phyloP scores from a whole-genome alignment of 306 rosid species.

The Pyrus bretschneideri region DNA sequence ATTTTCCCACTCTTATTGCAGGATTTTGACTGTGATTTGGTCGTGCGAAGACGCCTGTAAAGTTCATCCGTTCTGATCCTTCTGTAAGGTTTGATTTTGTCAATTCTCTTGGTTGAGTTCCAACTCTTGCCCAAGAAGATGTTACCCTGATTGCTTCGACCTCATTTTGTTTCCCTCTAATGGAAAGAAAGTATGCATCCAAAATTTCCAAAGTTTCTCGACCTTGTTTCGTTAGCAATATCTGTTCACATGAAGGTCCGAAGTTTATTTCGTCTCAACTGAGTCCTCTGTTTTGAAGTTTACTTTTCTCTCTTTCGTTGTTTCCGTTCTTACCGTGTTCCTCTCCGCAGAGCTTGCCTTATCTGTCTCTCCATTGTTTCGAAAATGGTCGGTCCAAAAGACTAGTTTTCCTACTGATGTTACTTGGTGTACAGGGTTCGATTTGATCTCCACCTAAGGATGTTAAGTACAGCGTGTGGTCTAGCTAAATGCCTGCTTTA shows the following conservation, averaged over 20 bases:
- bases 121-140: not conserved
- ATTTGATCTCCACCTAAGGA: not conserved
- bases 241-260: not conserved
- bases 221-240: not conserved
- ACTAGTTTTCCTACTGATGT: not conserved
- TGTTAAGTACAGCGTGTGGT: not conserved
- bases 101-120: too few relatives aligned
- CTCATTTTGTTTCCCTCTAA: not conserved
- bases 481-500: not conserved
- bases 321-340: not conserved
- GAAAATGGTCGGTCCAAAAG: not conserved
- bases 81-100: not conserved
- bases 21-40: slow-evolving; percentile 34
- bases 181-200: not conserved
- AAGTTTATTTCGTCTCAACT: not conserved
- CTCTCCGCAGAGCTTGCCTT: not conserved
- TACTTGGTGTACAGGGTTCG: not conserved
- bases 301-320: too few relatives aligned
- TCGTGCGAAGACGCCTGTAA: not conserved
- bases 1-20: slow-evolving; percentile 4
- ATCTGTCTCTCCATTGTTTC: not conserved
- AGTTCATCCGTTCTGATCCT: not conserved
- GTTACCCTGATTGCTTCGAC: not conserved
- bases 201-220: not conserved
- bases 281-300: not conserved